Conservation (phyloP, 768 basidiomycete genomes). For the Termitomyces titanicus region DNA sequence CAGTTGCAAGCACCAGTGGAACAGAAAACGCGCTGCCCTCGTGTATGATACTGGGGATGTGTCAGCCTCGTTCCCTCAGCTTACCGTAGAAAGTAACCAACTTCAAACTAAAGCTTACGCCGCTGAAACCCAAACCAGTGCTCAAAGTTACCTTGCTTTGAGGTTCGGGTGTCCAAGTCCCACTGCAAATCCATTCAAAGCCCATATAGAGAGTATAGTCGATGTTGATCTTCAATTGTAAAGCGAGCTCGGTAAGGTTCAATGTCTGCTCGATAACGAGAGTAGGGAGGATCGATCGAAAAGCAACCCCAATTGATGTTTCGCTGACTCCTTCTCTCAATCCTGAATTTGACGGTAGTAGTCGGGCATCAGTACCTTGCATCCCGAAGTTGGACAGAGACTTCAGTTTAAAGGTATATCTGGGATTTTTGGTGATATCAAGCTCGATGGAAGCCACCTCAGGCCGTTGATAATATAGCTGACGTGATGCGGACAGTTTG, state of each 20-base stretch:
- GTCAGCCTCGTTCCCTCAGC: not conserved
- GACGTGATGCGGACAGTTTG: conserved; percentile 43
- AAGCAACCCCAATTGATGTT: conserved; percentile 45
- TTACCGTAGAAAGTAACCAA: conserved; percentile 29
- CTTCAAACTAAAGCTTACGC: conserved; percentile 55
- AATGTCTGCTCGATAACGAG: conserved; percentile 50
- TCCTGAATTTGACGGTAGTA: conserved; percentile 47
- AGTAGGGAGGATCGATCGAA: conserved; percentile 44
- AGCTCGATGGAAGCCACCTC: conserved; percentile 44
- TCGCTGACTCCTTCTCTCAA: conserved; percentile 42
- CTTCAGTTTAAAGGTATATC: conserved; percentile 37
- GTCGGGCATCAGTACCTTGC: conserved; percentile 16
- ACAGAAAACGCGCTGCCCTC: conserved; percentile 54
- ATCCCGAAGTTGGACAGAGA: conserved; percentile 39
- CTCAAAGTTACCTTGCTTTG: conserved; percentile 38
- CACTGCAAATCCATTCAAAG: conserved; percentile 36
- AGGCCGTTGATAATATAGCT: conserved; percentile 46
- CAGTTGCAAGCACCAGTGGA: conserved; percentile 54
- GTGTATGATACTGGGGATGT: conserved; percentile 44
- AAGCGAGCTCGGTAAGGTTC: conserved; percentile 50
- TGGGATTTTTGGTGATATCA: conserved; percentile 29
- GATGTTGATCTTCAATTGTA: conserved; percentile 46
- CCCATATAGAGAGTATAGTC: conserved; percentile 44
- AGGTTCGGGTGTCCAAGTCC: conserved; percentile 45
- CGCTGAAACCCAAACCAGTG: conserved; percentile 40